Base-by-base conservation (phyloP, 1,284 basidiomycete species). In the Cryptococcus neoformans region DNA sequence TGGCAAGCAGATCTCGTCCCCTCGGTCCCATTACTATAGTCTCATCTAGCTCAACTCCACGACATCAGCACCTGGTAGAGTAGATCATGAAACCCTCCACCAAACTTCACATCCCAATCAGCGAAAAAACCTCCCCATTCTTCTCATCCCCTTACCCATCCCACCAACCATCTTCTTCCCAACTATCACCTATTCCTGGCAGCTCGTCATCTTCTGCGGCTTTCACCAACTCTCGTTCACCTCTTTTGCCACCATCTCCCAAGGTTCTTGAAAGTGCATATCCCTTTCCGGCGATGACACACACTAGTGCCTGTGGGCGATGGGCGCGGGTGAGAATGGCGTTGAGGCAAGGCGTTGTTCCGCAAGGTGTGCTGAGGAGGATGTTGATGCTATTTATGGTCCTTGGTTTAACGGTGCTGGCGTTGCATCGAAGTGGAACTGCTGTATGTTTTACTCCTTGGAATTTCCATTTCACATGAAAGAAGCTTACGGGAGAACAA, bases 51-150 rank as follows among this genome's bases (percentile, higher is more conserved):
- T 21, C 21, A 21, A 21, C 21, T 21, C 21, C 21, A 21, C 21
- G 21, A 21, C 21, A 21, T 21, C 21, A 21, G 21, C 21, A 21
- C 21, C 21, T 21, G 21, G 21, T 35, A 28, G 9, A 7, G 16
- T 37, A 49, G n/a, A n/a, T 48, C 9, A 41, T 48, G 17, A 52
- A 48, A 46, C 54, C 52, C 12, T 21, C 53, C 14, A 56, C 55
- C 42, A 59, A 59, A 46, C 42, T 59, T 5, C 57, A 59, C 44
- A 59, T 59, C 41, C 57, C 57, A 28, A 47, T 55, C 9, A 53
- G 45, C 14, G 53, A 59, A 21, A 55, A 59, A 36, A 16, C 53
- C 9, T 59, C 57, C 8, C 47, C 56, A 38, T 62, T 62, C 52
- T 62, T 62, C 46, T 14, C 49, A 12, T 53, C 53, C 28, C 21